Conservation (phyloP, 2,329 filamentous ascomycete genomes). For the Hymenoscyphus salicellus region DNA sequence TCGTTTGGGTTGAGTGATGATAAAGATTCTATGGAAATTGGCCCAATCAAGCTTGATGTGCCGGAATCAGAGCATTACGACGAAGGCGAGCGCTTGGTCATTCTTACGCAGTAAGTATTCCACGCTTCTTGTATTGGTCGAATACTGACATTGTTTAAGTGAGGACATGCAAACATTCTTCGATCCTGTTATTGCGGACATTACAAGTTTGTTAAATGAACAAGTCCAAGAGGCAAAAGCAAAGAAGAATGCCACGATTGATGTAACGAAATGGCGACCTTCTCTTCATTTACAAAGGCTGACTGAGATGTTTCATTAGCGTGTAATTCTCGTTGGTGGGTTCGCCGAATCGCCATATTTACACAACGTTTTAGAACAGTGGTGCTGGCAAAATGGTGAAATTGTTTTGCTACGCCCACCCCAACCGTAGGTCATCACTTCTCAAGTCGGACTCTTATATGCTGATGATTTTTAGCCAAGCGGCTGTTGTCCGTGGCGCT, state of each 20-base stretch:
- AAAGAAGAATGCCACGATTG: conserved; percentile 14
- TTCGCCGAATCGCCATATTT: conserved; percentile 25
- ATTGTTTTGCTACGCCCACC: conserved; percentile 23
- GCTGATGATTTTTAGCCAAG: conserved; percentile 20
- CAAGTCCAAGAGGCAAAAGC: conserved; percentile 22
- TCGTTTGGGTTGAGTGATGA: conserved; percentile 21
- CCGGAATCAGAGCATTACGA: conserved; percentile 20
- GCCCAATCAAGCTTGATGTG: conserved; percentile 19
- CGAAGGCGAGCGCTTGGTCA: conserved; percentile 19
- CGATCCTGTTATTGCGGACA: conserved; percentile 26
- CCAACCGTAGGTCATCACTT: conserved; percentile 18
- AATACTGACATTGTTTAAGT: conserved; percentile 9
- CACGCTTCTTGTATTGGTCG: neutral
- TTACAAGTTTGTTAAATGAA: conserved; percentile 21
- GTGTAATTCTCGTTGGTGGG: conserved; percentile 23
- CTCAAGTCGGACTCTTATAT: neutral
- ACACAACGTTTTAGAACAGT: conserved; percentile 16
- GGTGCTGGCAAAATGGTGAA: conserved; percentile 23
- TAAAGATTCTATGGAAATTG: conserved; percentile 13
- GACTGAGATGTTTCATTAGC: conserved; percentile 10
- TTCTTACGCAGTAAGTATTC: conserved; percentile 21
- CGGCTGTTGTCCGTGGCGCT: conserved; percentile 25
- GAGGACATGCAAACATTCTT: conserved; percentile 27
- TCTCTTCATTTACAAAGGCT: neutral
- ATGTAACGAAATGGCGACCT: conserved; percentile 16